A percentile compares a stretch with the other conserved stretches of the same genome.
phyloP scores from a whole-genome alignment of 192 early-diverging fungal species.

The Backusella parvicylindrica region DNA sequence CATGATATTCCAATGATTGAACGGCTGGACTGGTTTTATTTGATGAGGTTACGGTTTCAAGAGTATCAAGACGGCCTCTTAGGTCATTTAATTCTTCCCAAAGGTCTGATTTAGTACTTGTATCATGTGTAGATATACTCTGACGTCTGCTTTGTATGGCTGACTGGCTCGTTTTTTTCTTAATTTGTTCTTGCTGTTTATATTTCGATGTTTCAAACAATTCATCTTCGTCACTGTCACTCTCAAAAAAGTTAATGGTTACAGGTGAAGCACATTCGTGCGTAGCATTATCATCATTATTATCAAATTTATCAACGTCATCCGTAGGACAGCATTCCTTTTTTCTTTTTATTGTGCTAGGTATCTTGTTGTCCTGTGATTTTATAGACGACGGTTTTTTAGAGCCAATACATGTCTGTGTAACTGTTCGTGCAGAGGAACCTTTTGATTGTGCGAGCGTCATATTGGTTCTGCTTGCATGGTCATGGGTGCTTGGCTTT shows the following conservation, averaged over 20 bases:
- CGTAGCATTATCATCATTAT: neutral
- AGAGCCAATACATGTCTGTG: neutral
- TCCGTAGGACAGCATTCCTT: neutral
- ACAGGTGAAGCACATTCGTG: neutral
- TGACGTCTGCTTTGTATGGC: slow-evolving; percentile 1
- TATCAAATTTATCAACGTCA: neutral
- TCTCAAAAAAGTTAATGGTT: neutral
- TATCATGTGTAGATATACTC: neutral
- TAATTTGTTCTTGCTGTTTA: neutral
- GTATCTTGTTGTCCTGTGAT: neutral
- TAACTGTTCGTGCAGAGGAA: neutral
- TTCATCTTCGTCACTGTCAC: neutral
- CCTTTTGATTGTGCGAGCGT: neutral
- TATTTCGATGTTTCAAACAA: slow-evolving; percentile 1
- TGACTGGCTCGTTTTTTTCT: neutral
- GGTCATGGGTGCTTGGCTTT: neutral
- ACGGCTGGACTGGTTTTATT: neutral
- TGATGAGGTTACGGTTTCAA: neutral
- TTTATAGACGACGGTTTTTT: neutral
- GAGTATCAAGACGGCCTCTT: neutral
- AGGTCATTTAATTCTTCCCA: slow-evolving; percentile 1
- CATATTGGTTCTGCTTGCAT: neutral
- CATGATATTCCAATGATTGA: neutral
- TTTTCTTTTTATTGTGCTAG: neutral
- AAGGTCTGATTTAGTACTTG: neutral